A percentile compares a stretch with the other conserved stretches of the same genome.
Conservation (phyloP, 768 basidiomycete species). For the Lactarius quietus region DNA sequence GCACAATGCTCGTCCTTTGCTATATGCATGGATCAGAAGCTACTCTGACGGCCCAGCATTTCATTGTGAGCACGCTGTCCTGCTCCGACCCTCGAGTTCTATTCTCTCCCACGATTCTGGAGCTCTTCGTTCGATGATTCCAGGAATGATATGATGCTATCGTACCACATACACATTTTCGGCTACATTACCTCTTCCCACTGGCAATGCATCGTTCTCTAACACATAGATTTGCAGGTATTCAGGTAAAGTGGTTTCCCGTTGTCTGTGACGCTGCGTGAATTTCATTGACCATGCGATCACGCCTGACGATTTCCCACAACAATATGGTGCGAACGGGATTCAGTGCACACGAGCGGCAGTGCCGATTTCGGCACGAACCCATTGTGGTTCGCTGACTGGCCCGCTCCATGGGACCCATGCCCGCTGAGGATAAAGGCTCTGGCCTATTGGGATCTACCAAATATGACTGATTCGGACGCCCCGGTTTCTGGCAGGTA, state of each 20-base stretch:
- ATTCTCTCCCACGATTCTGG: neutral
- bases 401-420: conserved; percentile 47
- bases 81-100: neutral
- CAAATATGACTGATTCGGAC: neutral
- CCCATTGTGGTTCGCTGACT: conserved; percentile 61
- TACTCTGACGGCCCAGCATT: neutral
- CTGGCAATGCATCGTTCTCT: neutral
- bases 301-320: conserved; percentile 51
- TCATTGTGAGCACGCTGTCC: neutral
- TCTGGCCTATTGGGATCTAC: neutral
- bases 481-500: conserved; percentile 56
- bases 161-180: neutral
- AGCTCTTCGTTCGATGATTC: neutral
- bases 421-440: conserved; percentile 52
- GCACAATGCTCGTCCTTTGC: neutral
- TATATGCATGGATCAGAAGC: neutral
- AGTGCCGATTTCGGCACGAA: conserved; percentile 48
- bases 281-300: too few species aligned
- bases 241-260: conserved; percentile 35
- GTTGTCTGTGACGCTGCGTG: neutral
- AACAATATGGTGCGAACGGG: conserved; percentile 66
- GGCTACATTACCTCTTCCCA: neutral
- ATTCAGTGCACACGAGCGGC: conserved; percentile 64
- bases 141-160: too few species aligned
- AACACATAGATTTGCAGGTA: conserved; percentile 31